A percentile compares a stretch with the other conserved stretches of the same genome.
Conservation (phyloP, 2,329 filamentous ascomycete species). For the Helicocarpus griseus region DNA sequence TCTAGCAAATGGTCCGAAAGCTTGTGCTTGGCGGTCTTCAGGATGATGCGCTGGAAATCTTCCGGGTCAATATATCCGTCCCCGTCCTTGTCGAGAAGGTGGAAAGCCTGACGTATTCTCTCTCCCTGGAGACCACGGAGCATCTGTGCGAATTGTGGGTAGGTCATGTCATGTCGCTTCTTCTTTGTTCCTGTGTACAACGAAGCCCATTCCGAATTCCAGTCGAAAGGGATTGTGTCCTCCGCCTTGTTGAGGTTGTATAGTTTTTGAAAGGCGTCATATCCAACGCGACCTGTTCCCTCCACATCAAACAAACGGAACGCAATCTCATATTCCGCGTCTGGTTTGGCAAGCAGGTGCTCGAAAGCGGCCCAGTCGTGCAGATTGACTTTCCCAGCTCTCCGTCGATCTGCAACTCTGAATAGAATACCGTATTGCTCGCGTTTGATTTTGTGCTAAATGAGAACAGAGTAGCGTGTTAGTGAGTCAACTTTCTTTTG, state of each 20-base stretch:
- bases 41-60: constrained; percentile 93
- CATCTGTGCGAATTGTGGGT: constrained; percentile 97
- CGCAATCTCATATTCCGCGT: constrained; percentile 97
- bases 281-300: constrained; percentile 75
- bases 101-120: constrained; percentile 90
- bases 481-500: neutral
- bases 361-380: constrained; percentile 90
- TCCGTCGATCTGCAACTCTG: constrained; percentile 72
- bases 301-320: constrained; percentile 92
- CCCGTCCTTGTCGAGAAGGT: constrained; percentile 77
- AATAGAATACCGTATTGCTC: constrained; percentile 95
- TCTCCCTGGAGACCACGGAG: constrained; percentile 91
- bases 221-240: constrained; percentile 84
- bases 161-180: constrained; percentile 83
- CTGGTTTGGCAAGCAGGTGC: constrained; percentile 84
- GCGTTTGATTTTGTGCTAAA: constrained; percentile 91
- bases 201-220: constrained; percentile 93
- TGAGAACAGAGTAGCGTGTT: neutral
- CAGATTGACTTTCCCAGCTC: constrained; percentile 62
- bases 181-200: constrained; percentile 86
- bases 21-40: constrained; percentile 88
- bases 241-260: constrained; percentile 85
- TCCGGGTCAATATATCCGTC: constrained; percentile 94
- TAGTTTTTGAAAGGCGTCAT: constrained; percentile 72
- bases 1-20: constrained; percentile 90